These are phyloP conservation scores for Phytophthora pluvialis DNA, from an alignment of 352 stramenopile species.

Conservation along the genomic window DNA sequence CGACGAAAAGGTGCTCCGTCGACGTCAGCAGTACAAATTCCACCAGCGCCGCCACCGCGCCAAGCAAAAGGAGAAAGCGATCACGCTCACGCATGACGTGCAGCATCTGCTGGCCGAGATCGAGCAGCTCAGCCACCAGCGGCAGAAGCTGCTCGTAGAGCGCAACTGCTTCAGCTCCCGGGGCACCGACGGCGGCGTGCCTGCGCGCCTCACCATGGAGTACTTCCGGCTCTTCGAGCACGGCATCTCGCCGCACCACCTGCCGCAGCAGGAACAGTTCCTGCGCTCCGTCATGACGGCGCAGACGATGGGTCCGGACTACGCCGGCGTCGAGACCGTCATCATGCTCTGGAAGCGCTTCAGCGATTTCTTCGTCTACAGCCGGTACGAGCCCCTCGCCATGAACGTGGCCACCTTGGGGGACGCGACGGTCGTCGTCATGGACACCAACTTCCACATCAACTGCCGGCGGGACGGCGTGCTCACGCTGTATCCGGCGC, in stretches of 20 bases:
- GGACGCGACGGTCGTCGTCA: slow-evolving; percentile 57
- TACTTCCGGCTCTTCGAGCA: slow-evolving; percentile 66
- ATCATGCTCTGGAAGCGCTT: slow-evolving; percentile 63
- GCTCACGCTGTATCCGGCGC: slow-evolving; percentile 48
- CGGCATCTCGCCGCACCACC: slow-evolving; percentile 36
- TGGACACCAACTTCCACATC: slow-evolving; percentile 50
- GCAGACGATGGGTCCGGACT: slow-evolving; percentile 55
- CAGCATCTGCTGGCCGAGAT: slow-evolving; percentile 46
- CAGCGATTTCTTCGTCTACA: slow-evolving; percentile 46
- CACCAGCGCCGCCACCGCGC: slow-evolving; percentile 72
- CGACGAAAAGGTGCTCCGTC: slow-evolving; percentile 54
- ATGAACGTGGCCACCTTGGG: slow-evolving; percentile 40
- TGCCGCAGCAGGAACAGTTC: slow-evolving; percentile 52
- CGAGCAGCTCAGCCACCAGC: slow-evolving; percentile 42
- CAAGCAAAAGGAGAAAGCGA: slow-evolving; percentile 62
- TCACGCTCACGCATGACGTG: slow-evolving; percentile 51
- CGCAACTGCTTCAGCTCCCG: slow-evolving; percentile 46
- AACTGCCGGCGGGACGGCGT: slow-evolving; percentile 48
- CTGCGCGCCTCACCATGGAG: slow-evolving; percentile 47
- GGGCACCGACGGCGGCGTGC: slow-evolving; percentile 34
- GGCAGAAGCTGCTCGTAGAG: slow-evolving; percentile 31
- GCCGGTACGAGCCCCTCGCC: slow-evolving; percentile 37
- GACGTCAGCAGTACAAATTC: slow-evolving; percentile 69
- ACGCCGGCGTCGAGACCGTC: slow-evolving; percentile 46
- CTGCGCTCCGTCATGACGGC: slow-evolving; percentile 58